Evolutionary conservation across 2,329 filamentous ascomycete species (phyloP).

Genomic region (Malbranchea zuffiana): DNA sequence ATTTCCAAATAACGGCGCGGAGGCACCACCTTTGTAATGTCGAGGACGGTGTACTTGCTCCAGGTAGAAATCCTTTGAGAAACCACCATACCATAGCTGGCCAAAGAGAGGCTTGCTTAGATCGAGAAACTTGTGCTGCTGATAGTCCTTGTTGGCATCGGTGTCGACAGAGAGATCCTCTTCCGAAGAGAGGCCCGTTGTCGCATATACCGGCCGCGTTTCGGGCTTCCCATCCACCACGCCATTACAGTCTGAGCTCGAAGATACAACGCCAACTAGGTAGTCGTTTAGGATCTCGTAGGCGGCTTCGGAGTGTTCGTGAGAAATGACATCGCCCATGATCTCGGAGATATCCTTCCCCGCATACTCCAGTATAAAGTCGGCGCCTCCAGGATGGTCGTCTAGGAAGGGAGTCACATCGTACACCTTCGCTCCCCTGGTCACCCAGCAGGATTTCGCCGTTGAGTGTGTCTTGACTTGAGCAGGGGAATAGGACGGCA

Average conservation of each 20-base stretch:
- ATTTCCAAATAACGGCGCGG: conserved; percentile 91
- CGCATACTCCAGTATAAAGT: conserved; percentile 79
- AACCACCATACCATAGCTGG: conserved; percentile 80
- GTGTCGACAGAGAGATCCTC: conserved; percentile 84
- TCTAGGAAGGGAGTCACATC: conserved; percentile 87
- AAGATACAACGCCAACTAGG: conserved; percentile 65
- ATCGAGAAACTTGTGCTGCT: conserved; percentile 88
- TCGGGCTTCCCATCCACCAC: conserved; percentile 26
- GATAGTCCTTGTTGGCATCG: conserved; percentile 63
- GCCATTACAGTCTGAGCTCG: conserved; percentile 35
- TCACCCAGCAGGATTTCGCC: conserved; percentile 81
- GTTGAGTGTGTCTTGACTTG: conserved; percentile 76
- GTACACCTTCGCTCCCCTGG: conserved; percentile 79
- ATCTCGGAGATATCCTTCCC: conserved; percentile 78
- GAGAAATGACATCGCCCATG: conserved; percentile 70
- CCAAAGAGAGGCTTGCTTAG: conserved; percentile 71
- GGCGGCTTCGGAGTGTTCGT: conserved; percentile 80
- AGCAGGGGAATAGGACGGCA: conserved; percentile 70
- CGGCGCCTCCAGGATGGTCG: conserved; percentile 80
- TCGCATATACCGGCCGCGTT: conserved; percentile 32
- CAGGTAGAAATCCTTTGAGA: conserved; percentile 91
- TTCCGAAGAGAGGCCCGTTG: conserved; percentile 78
- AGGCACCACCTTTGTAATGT: conserved; percentile 88
- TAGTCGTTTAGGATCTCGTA: conserved; percentile 90
- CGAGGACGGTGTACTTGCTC: conserved; percentile 91